Evolutionary conservation across 2,329 filamentous ascomycete genomes (phyloP).

Genomic region (Fusarium pilosicola): DNA sequence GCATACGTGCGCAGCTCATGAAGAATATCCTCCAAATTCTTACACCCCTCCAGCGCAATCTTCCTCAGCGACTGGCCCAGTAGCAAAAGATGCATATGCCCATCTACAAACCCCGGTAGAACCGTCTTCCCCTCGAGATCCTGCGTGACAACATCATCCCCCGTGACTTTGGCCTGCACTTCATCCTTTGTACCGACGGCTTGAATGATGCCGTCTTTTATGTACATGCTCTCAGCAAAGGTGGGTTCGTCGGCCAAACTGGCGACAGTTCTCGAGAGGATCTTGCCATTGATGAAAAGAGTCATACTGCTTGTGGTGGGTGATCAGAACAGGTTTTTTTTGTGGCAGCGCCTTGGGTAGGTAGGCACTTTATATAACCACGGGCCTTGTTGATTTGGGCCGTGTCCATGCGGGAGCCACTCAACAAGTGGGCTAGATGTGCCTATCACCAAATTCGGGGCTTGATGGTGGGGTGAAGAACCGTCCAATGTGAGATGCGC

Average conservation of each 20-base stretch:
- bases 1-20: constrained; percentile 58
- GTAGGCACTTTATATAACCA: constrained; percentile 29
- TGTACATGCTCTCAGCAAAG: constrained; percentile 49
- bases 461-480: constrained; percentile 9
- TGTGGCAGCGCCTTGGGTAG: background rate
- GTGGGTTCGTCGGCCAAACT: constrained; percentile 40
- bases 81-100: constrained; percentile 65
- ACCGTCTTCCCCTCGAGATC: constrained; percentile 52
- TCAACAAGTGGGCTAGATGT: constrained; percentile 24
- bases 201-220: constrained; percentile 49
- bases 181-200: constrained; percentile 48
- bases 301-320: constrained; percentile 7
- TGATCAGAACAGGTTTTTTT: background rate
- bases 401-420: constrained; percentile 16
- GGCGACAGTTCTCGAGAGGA: constrained; percentile 40
- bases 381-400: constrained; percentile 6
- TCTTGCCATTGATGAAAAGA: constrained; percentile 45
- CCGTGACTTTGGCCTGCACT: constrained; percentile 33
- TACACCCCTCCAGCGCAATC: constrained; percentile 59
- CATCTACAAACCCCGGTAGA: constrained; percentile 67
- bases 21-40: constrained; percentile 60
- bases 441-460: constrained; percentile 21
- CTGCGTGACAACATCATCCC: constrained; percentile 19
- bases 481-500: background rate
- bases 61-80: constrained; percentile 65